phyloP scores from a whole-genome alignment of 2,329 filamentous ascomycete genomes.

The Cryphonectria japonica region DNA sequence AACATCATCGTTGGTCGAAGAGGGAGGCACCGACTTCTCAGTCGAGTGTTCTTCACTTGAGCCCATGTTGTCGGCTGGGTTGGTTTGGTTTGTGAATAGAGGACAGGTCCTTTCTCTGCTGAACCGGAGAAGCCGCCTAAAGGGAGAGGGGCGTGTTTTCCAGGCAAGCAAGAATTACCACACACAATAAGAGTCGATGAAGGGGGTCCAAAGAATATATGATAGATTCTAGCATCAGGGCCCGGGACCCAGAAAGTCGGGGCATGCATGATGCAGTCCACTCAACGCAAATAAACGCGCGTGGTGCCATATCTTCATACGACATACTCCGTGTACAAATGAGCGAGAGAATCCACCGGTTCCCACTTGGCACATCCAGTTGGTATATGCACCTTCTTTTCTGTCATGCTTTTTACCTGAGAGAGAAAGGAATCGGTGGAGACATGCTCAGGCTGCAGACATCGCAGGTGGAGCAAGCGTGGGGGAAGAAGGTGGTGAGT shows the following conservation, averaged over 20 bases:
- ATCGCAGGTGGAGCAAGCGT: slow-evolving; percentile 11
- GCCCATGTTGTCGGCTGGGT: slow-evolving; percentile 16
- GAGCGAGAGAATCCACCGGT: slow-evolving; percentile 7
- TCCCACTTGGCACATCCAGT: background rate
- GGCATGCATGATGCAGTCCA: slow-evolving; percentile 14
- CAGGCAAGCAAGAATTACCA: background rate
- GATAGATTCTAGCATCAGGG: slow-evolving; percentile 5
- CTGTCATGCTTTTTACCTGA: slow-evolving; percentile 1
- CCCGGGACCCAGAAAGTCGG: slow-evolving; percentile 15
- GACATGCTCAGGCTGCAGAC: background rate
- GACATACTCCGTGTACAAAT: background rate
- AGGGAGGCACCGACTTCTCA: slow-evolving; percentile 23
- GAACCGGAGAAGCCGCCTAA: background rate
- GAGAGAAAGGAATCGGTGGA: slow-evolving; percentile 4
- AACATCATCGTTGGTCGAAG: slow-evolving; percentile 17
- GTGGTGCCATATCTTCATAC: slow-evolving; percentile 2
- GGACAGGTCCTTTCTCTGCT: background rate
- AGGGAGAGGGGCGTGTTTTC: background rate
- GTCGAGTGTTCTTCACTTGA: slow-evolving; percentile 24
- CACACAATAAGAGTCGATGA: background rate
- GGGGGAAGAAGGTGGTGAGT: background rate
- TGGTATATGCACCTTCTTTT: background rate
- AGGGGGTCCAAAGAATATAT: slow-evolving; percentile 2
- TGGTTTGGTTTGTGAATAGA: background rate
- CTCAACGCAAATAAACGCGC: slow-evolving; percentile 16